Conservation (phyloP, 345 rosid genomes). For the Acer saccharum region DNA sequence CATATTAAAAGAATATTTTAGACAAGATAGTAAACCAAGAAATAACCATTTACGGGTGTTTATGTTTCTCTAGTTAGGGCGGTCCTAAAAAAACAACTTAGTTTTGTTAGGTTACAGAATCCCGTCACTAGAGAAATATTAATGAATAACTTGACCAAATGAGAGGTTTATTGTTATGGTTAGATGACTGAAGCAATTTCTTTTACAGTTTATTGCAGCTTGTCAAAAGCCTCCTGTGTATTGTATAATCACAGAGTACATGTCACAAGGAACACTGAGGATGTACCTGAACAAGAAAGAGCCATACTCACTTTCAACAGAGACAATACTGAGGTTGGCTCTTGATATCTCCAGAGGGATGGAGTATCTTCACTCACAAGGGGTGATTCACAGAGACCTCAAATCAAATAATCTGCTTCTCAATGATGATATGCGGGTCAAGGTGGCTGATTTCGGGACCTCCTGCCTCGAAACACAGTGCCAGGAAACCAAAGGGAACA, state of each 20-base stretch:
- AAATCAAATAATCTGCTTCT: slow-evolving; percentile 91
- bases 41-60: neutral
- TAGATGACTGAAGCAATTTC: slow-evolving; percentile 22
- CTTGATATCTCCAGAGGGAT: slow-evolving; percentile 98
- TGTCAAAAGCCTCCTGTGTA: slow-evolving; percentile 95
- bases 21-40: neutral
- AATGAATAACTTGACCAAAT: too few relatives aligned
- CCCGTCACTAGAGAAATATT: too few relatives aligned
- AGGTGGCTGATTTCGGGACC: slow-evolving; percentile 97
- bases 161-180: neutral
- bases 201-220: slow-evolving; percentile 92
- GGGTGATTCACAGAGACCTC: slow-evolving; percentile 95
- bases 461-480: slow-evolving; percentile 96
- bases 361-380: slow-evolving; percentile 99
- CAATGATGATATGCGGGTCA: slow-evolving; percentile 93
- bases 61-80: too few relatives aligned
- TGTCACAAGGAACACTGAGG: slow-evolving; percentile 98
- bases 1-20: neutral
- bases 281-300: slow-evolving; percentile 99
- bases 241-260: slow-evolving; percentile 97
- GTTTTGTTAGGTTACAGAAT: too few relatives aligned
- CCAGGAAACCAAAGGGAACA: slow-evolving; percentile 83
- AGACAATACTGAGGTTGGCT: slow-evolving; percentile 83
- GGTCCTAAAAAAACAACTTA: too few relatives aligned
- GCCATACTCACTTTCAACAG: slow-evolving; percentile 91